These are phyloP conservation scores for Cupressus sempervirens DNA, from an alignment of 75 land plant species.

Conservation along the genomic window DNA sequence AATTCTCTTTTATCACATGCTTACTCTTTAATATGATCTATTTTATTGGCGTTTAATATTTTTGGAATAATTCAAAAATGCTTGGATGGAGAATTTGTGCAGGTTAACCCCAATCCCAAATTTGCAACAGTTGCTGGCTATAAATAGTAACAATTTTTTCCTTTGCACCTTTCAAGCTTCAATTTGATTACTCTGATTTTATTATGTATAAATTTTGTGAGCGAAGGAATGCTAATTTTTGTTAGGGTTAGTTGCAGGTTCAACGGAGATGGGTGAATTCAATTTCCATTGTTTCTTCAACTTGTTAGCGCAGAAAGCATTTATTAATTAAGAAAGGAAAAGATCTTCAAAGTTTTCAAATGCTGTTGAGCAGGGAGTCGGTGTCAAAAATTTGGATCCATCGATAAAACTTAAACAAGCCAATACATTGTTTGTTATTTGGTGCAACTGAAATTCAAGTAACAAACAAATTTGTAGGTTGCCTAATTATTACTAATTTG, in stretches of 20 bases:
- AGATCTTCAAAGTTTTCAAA: no score
- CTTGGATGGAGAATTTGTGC: constrained; percentile 87
- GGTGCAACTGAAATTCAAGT: no score
- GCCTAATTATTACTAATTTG: no score
- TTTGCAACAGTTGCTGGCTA: constrained; percentile 80
- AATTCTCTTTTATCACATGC: neutral
- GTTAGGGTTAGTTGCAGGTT: constrained; percentile 50
- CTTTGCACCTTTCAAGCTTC: no score
- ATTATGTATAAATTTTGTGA: neutral
- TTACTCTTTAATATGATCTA: neutral
- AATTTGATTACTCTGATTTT: neutral
- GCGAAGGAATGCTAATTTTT: neutral
- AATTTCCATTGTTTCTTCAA: constrained; percentile 6
- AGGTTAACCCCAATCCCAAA: constrained; percentile 86
- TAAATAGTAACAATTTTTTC: constrained; percentile 52
- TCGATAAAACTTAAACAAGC: no score
- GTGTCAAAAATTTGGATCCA: no score
- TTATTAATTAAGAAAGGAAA: no score
- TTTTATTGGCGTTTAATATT: no score
- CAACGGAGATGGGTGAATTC: constrained; percentile 91
- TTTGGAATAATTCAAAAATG: constrained; percentile 49
- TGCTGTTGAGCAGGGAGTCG: no score
- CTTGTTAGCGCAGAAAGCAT: no score
- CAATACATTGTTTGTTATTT: no score
- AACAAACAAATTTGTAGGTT: no score